Conservation (phyloP, 208 protist genomes). For the Acanthamoeba triangularis region DNA sequence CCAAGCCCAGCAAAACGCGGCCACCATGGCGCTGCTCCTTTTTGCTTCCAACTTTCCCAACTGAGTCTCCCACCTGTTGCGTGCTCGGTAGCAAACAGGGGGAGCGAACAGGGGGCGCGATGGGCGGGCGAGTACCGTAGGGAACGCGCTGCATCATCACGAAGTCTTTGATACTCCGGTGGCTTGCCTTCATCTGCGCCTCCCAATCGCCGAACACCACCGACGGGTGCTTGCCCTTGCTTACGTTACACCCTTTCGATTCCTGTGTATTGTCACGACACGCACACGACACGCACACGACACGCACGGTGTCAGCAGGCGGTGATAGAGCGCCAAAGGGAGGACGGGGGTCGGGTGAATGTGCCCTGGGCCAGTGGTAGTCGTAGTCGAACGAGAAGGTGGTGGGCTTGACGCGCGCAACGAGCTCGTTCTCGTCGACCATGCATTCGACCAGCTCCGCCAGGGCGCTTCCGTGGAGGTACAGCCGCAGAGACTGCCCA, state of each 20-base stretch:
- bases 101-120: too few species aligned
- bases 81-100: too few species aligned
- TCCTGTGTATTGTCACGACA: neutral
- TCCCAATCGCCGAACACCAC: neutral
- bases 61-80: too few species aligned
- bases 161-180: neutral
- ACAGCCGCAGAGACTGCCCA: neutral
- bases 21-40: neutral
- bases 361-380: neutral
- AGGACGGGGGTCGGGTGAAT: too few species aligned
- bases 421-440: neutral
- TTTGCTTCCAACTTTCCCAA: too few species aligned
- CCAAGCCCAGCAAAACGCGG: slow-evolving; percentile 23
- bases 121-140: neutral
- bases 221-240: neutral
- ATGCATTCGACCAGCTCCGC: neutral
- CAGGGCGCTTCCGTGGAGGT: neutral
- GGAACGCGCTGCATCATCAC: neutral
- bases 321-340: neutral
- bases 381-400: neutral
- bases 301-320: neutral
- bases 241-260: neutral
- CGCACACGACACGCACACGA: neutral
- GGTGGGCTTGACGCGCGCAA: neutral
- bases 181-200: neutral